These are phyloP conservation scores for Phoenix dactylifera DNA, from an alignment of 176 grass and related monocot species.

Conservation along the genomic window DNA sequence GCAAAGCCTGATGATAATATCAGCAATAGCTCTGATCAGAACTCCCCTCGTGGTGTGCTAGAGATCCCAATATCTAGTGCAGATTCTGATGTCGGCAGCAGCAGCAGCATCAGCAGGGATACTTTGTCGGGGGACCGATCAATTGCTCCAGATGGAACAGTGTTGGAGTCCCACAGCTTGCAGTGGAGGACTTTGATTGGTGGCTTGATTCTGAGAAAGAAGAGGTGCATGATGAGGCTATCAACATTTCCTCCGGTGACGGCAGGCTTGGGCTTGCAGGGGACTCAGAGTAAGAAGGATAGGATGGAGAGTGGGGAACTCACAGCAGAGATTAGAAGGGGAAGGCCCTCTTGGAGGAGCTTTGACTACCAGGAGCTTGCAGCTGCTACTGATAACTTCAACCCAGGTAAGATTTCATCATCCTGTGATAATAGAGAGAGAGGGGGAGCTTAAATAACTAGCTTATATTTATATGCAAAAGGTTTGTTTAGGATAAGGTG, in stretches of 20 bases:
- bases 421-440: no score
- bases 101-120: slow-evolving; percentile 21
- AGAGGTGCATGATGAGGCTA: slow-evolving; percentile 53
- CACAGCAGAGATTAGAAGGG: slow-evolving; percentile 51
- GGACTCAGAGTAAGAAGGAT: slow-evolving; percentile 41
- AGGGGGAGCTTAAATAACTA: no score
- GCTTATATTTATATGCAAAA: no score
- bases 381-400: slow-evolving; percentile 69
- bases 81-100: slow-evolving; percentile 23
- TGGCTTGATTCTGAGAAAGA: slow-evolving; percentile 59
- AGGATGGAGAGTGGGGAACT: slow-evolving; percentile 33
- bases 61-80: slow-evolving; percentile 13
- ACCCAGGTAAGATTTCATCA: slow-evolving; percentile 46
- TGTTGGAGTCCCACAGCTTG: slow-evolving; percentile 27
- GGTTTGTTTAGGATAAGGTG: no score
- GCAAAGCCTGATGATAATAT: neutral
- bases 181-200: slow-evolving; percentile 74
- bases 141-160: slow-evolving; percentile 3
- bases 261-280: slow-evolving; percentile 35
- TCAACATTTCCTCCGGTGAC: slow-evolving; percentile 55
- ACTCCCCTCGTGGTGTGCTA: slow-evolving; percentile 3
- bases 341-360: slow-evolving; percentile 87
- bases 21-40: slow-evolving; percentile 1
- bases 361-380: slow-evolving; percentile 78
- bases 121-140: slow-evolving; percentile 38